Evolutionary conservation across 2,329 filamentous ascomycete species (phyloP).

Genomic region (Sporothrix globosa): DNA sequence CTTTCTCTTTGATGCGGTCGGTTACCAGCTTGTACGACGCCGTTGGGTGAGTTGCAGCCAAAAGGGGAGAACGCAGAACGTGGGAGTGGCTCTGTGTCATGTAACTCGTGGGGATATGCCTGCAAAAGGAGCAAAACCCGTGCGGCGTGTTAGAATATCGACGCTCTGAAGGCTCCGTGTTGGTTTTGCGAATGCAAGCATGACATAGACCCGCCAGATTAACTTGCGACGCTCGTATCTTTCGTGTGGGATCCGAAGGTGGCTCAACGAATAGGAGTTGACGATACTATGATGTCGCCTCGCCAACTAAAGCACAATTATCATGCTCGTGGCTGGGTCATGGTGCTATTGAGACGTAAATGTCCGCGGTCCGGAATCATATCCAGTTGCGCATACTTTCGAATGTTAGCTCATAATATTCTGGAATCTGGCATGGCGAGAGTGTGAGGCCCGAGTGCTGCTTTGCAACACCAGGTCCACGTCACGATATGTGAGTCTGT

Average conservation of each 20-base stretch:
- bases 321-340: background rate
- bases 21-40: too few species aligned
- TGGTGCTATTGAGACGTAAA: background rate
- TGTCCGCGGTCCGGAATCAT: background rate
- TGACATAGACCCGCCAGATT: background rate
- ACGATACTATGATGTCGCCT: background rate
- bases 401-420: background rate
- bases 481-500: background rate
- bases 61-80: too few species aligned
- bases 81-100: too few species aligned
- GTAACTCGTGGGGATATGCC: too few species aligned
- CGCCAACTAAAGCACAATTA: too few species aligned
- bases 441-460: background rate
- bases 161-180: too few species aligned
- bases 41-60: too few species aligned
- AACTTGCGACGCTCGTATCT: too few species aligned
- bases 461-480: background rate
- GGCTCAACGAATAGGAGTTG: background rate
- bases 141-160: too few species aligned
- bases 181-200: background rate
- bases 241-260: too few species aligned
- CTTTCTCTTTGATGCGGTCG: too few species aligned
- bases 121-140: too few species aligned
- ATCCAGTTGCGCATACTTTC: background rate
- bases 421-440: background rate